Base-by-base conservation (phyloP, 139 green algal genomes). In the Pseudopediastrum boryanum region DNA sequence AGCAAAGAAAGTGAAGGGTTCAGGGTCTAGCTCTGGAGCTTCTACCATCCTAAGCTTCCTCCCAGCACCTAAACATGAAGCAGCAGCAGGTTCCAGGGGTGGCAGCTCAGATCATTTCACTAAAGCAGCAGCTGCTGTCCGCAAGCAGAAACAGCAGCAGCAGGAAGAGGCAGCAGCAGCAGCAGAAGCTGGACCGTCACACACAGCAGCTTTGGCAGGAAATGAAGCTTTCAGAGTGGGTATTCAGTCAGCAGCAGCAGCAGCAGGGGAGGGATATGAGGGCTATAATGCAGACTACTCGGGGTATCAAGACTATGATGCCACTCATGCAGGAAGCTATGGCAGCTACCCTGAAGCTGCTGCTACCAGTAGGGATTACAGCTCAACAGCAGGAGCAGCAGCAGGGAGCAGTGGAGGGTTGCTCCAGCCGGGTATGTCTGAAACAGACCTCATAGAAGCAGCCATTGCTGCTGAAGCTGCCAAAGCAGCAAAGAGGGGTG, bases 51-150 rank as follows among this genome's bases (percentile, higher is more conserved):
- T 87, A 23, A 84, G 89, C 65, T 85, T 90, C 35, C 82, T 95
- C 59, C 91, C 91, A 1, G 50, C 85, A 6, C 91, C 91, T 29
- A 93, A 92, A 54, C 76, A 89, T n/a, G 71, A 68, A 13, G 42
- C 48, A 7, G 65, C 63, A 2, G 51, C 63, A 10, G 48, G 10
- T 1, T 50, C 50, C 19, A 75, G 75, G 38, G 58, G 41, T 51
- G 19, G 67, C 61, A 36, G 67, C 54, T n/a, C n/a, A n/a, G n/a
- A n/a, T n/a, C n/a, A n/a, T n/a, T n/a, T n/a, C n/a, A n/a, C n/a
- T n/a, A n/a, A n/a, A 35, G 33, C 62, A 46, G 33, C 76, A 71
- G 51, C 63, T 33, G 66, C 31, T 77, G 39, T n/a, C 27, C 2
- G n/a, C 31, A 19, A 16, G 43, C 38, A n/a, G 56, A 27, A 65